A percentile compares a stretch with the other conserved stretches of the same genome.
phyloP scores from a whole-genome alignment of 73 alveolate species.

The Effrenium voratum region DNA sequence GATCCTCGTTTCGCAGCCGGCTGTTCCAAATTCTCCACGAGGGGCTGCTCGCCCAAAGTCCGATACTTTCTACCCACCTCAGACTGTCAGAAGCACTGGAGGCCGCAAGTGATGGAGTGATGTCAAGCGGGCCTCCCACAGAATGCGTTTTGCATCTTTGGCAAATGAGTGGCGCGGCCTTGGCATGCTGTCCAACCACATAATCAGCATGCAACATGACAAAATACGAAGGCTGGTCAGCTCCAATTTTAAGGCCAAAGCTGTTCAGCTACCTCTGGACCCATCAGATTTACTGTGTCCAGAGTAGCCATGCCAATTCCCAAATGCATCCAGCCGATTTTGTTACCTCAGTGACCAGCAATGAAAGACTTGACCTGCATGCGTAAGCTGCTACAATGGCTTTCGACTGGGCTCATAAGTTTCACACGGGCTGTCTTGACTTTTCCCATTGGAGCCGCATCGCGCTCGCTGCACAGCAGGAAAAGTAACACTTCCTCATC shows the following conservation, averaged over 20 bases:
- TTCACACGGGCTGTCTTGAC: not conserved
- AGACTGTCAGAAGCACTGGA: not conserved
- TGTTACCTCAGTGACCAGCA: not conserved
- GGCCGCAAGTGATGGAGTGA: too few species aligned
- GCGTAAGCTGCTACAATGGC: not conserved
- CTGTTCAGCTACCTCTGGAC: constrained; percentile 45
- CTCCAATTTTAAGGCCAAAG: not conserved
- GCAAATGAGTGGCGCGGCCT: too few species aligned
- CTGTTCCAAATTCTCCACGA: constrained; percentile 29
- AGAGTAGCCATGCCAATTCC: not conserved
- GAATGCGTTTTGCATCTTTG: not conserved
- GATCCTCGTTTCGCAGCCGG: too few species aligned
- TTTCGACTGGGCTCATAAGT: not conserved
- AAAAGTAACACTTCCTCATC: constrained; percentile 33
- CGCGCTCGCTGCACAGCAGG: not conserved
- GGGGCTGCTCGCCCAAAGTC: constrained; percentile 36
- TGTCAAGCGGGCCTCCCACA: not conserved
- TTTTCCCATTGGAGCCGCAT: not conserved
- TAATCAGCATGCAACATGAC: too few species aligned
- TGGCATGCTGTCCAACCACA: too few species aligned
- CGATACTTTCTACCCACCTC: constrained; percentile 40
- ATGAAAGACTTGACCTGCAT: not conserved
- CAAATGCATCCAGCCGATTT: not conserved
- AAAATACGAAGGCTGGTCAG: too few species aligned
- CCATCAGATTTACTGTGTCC: constrained; percentile 34